These are phyloP conservation scores for Carex arenaria DNA, from an alignment of 202 grass and related monocot species.

Conservation along the genomic window DNA sequence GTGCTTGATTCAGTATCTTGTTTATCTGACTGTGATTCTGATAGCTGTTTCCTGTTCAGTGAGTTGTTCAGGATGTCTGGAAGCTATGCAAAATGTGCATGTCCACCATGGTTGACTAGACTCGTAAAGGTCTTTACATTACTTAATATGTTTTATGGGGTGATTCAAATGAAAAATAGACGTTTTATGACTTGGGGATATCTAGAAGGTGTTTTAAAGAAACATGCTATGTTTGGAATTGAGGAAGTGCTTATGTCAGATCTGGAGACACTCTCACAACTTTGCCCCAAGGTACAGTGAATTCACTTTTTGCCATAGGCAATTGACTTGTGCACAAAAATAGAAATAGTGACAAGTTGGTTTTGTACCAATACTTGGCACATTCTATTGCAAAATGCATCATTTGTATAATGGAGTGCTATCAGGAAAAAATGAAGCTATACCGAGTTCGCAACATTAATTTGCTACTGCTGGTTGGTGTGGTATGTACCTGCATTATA, in stretches of 20 bases:
- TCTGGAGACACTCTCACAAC: conserved; percentile 31
- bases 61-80: conserved; percentile 25
- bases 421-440: background rate
- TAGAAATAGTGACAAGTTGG: background rate
- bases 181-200: conserved; percentile 31
- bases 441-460: background rate
- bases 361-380: background rate
- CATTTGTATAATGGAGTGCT: background rate
- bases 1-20: conserved; percentile 35
- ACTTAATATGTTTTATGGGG: conserved; percentile 39
- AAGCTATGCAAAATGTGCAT: conserved; percentile 21
- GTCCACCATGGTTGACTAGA: conserved; percentile 39
- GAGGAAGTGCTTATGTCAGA: conserved; percentile 21
- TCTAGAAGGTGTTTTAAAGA: conserved; percentile 29
- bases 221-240: conserved; percentile 27
- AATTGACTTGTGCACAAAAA: background rate
- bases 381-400: background rate
- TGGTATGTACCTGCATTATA: background rate
- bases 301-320: background rate
- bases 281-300: conserved; percentile 41
- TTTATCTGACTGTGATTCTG: conserved; percentile 20
- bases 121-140: conserved; percentile 36
- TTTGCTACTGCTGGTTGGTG: background rate
- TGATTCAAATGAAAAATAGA: conserved; percentile 35
- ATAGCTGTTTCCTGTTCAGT: conserved; percentile 29